Percentiles rank a stretch among this genome's conserved stretches.
Conservation (phyloP, 345 rosid genomes). For the Leavenworthia alabamica region DNA sequence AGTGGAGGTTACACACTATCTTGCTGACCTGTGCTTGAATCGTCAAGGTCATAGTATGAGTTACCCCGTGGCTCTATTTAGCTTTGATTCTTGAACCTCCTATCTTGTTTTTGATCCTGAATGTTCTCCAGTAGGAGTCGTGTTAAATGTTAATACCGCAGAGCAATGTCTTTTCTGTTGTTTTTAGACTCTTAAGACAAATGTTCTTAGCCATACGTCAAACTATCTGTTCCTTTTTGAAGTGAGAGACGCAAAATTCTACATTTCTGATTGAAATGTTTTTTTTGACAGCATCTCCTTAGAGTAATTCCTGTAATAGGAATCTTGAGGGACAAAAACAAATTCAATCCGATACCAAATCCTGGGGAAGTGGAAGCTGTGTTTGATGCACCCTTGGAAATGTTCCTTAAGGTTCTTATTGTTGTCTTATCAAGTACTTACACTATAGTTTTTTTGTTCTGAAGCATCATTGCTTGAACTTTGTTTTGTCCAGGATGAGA, state of each 20-base stretch:
- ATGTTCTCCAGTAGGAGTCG: not conserved
- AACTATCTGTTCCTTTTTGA: not conserved
- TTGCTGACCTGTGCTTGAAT: not conserved
- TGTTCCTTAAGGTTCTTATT: constrained; percentile 67
- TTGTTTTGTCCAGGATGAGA: constrained; percentile 49
- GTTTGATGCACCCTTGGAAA: constrained; percentile 88
- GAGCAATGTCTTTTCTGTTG: not conserved
- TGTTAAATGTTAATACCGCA: not conserved
- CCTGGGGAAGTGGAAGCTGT: constrained; percentile 83
- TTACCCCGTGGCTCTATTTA: not conserved
- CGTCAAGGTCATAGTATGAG: not conserved
- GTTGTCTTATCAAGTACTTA: constrained; percentile 10
- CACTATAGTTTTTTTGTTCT: not conserved
- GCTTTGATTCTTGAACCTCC: not conserved
- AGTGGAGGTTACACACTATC: not conserved
- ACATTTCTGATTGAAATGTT: not conserved
- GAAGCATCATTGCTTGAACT: not conserved
- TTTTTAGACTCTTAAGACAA: not conserved
- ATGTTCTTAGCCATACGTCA: not conserved
- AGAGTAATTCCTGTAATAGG: constrained; percentile 86
- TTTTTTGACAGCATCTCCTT: constrained; percentile 67
- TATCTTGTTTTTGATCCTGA: not conserved
- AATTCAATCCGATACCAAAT: constrained; percentile 62
- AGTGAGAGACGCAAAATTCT: not conserved
- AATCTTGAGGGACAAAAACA: constrained; percentile 45